Evolutionary conservation across 2,329 filamentous ascomycete genomes (phyloP).

Genomic region (Leptodontidium sp.): DNA sequence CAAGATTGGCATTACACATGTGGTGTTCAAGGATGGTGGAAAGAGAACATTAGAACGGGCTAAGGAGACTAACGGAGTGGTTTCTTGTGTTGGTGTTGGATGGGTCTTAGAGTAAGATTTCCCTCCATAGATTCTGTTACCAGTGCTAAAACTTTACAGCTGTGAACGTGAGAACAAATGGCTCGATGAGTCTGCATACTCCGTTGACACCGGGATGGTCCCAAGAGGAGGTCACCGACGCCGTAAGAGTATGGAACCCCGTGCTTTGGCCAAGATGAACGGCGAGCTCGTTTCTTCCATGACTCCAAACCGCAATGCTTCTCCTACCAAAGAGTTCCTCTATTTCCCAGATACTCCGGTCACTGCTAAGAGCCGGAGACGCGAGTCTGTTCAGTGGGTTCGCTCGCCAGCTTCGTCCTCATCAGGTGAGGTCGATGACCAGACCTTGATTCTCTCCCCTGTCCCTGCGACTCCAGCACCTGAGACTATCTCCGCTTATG

Average conservation of each 20-base stretch:
- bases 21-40: conserved; percentile 88
- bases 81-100: conserved; percentile 85
- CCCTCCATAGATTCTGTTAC: neutral
- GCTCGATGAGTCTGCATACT: conserved; percentile 76
- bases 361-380: conserved; percentile 42
- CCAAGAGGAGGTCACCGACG: conserved; percentile 76
- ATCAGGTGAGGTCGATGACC: conserved; percentile 30
- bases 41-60: conserved; percentile 85
- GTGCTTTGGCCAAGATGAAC: conserved; percentile 72
- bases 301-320: conserved; percentile 40
- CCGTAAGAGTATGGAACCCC: conserved; percentile 84
- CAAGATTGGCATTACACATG: conserved; percentile 83
- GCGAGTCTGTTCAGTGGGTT: conserved; percentile 47
- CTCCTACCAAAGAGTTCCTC: conserved; percentile 45
- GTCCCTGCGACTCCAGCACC: conserved; percentile 45
- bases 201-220: conserved; percentile 70
- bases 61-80: conserved; percentile 72
- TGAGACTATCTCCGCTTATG: conserved; percentile 44
- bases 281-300: conserved; percentile 62
- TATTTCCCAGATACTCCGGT: conserved; percentile 42
- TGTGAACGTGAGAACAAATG: conserved; percentile 80
- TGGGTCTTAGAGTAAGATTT: conserved; percentile 85
- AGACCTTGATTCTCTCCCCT: conserved; percentile 43
- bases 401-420: conserved; percentile 40
- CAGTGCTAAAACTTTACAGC: conserved; percentile 53